Percentiles rank a stretch among this genome's conserved stretches.
These are phyloP conservation scores for Nitzschia putrida DNA, from an alignment of 108 stramenopile species.

Conservation along the genomic window DNA sequence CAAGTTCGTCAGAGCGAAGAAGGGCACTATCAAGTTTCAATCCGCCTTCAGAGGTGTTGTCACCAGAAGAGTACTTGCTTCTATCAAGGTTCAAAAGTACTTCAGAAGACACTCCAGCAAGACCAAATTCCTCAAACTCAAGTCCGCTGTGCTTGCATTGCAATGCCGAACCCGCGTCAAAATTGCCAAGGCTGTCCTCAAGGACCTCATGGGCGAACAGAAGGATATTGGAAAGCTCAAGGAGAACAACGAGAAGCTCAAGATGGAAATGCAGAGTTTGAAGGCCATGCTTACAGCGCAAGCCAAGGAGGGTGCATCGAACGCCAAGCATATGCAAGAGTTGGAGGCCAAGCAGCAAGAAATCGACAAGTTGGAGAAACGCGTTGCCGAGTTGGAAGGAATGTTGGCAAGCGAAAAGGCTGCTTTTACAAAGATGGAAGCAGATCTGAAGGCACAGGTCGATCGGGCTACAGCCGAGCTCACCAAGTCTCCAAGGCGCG, in stretches of 20 bases:
- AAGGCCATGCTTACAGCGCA: constrained; percentile 89
- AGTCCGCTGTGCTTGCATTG: constrained; percentile 70
- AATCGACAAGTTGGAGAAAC: constrained; percentile 70
- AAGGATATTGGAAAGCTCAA: constrained; percentile 88
- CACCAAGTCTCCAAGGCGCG: constrained; percentile 26
- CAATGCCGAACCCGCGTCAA: constrained; percentile 70
- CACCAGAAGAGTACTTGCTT: constrained; percentile 56
- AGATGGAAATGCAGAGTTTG: constrained; percentile 89
- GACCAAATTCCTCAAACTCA: constrained; percentile 52
- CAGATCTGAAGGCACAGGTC: constrained; percentile 51
- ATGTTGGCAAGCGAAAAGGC: constrained; percentile 72
- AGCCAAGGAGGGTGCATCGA: constrained; percentile 69
- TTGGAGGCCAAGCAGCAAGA: constrained; percentile 68
- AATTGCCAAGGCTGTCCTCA: constrained; percentile 59
- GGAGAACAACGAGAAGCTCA: constrained; percentile 84
- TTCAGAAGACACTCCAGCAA: constrained; percentile 45
- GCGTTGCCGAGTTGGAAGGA: constrained; percentile 73
- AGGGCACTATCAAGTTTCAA: constrained; percentile 72
- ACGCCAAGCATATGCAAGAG: constrained; percentile 53
- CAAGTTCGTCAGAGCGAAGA: constrained; percentile 47
- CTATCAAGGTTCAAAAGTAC: constrained; percentile 65
- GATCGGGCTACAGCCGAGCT: constrained; percentile 26
- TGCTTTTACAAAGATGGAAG: constrained; percentile 69
- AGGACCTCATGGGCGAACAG: constrained; percentile 72
- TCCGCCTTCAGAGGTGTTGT: constrained; percentile 68